Evolutionary conservation across 805 yeast species (phyloP).

Genomic region (Candida silvatica): DNA sequence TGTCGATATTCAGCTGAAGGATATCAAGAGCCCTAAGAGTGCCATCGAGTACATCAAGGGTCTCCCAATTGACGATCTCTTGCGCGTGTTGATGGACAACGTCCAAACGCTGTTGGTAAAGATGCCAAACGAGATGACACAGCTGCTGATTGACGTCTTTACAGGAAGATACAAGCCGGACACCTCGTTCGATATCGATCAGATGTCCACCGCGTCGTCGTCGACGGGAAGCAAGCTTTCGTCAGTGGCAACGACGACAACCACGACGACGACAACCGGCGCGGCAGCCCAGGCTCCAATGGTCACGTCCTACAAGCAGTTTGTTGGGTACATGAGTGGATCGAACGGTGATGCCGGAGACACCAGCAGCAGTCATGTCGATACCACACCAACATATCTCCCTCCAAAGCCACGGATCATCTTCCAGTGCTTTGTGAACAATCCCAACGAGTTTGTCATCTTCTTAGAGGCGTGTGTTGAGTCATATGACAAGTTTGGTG

Average conservation of each 20-base stretch:
- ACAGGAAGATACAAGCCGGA: slow-evolving; percentile 71
- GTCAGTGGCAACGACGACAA: too few relatives aligned
- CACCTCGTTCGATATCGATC: slow-evolving; percentile 12
- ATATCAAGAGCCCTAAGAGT: slow-evolving; percentile 48
- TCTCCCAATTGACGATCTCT: slow-evolving; percentile 65
- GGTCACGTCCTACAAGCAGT: slow-evolving; percentile 44
- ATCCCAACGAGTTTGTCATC: slow-evolving; percentile 81
- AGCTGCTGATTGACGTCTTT: slow-evolving; percentile 73
- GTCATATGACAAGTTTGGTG: slow-evolving; percentile 69
- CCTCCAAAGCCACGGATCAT: slow-evolving; percentile 89
- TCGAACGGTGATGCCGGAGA: neutral
- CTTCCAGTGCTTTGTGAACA: slow-evolving; percentile 78
- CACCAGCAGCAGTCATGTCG: slow-evolving; percentile 6
- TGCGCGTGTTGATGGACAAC: slow-evolving; percentile 46
- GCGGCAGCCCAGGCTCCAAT: slow-evolving; percentile 40
- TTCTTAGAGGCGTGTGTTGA: slow-evolving; percentile 88
- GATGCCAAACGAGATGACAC: slow-evolving; percentile 75
- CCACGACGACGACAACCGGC: too few relatives aligned
- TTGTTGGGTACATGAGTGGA: slow-evolving; percentile 22
- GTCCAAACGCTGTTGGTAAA: slow-evolving; percentile 57
- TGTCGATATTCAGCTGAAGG: slow-evolving; percentile 66
- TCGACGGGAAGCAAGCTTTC: slow-evolving; percentile 18
- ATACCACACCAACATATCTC: slow-evolving; percentile 58
- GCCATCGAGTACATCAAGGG: slow-evolving; percentile 62
- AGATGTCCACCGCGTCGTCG: slow-evolving; percentile 1